Evolutionary conservation across 306 rosid genomes (phyloP).

Genomic region (Quercus agrifolia): DNA sequence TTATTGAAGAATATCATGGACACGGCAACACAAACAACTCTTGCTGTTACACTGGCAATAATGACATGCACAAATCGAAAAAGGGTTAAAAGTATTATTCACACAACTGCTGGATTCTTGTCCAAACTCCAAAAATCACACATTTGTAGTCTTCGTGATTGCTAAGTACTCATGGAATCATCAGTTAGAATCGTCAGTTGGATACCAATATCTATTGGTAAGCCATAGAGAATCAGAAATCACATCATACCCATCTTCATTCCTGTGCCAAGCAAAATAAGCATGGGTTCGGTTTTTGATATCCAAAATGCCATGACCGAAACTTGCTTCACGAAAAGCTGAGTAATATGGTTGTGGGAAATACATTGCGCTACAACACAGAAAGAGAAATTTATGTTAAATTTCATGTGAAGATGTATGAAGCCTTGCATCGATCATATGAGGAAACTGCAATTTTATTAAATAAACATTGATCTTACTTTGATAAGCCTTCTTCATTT

Average conservation of each 20-base stretch:
- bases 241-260: conserved; percentile 71
- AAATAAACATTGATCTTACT: conserved; percentile 36
- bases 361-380: conserved; percentile 58
- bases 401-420: neutral
- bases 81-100: neutral
- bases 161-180: neutral
- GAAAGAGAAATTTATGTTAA: neutral
- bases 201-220: conserved; percentile 60
- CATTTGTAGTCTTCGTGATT: neutral
- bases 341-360: conserved; percentile 83
- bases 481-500: conserved; percentile 81
- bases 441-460: neutral
- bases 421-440: neutral
- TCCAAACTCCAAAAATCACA: neutral
- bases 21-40: conserved; percentile 1
- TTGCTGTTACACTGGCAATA: neutral
- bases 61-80: neutral
- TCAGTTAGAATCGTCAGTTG: conserved; percentile 52
- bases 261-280: conserved; percentile 69
- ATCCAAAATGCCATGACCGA: conserved; percentile 76
- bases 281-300: conserved; percentile 86
- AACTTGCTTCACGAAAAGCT: conserved; percentile 79
- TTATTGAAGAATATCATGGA: no score
- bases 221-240: conserved; percentile 73
- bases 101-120: neutral